Evolutionary conservation across 2,329 filamentous ascomycete genomes (phyloP).

Genomic region (Aspergillus sp.): DNA sequence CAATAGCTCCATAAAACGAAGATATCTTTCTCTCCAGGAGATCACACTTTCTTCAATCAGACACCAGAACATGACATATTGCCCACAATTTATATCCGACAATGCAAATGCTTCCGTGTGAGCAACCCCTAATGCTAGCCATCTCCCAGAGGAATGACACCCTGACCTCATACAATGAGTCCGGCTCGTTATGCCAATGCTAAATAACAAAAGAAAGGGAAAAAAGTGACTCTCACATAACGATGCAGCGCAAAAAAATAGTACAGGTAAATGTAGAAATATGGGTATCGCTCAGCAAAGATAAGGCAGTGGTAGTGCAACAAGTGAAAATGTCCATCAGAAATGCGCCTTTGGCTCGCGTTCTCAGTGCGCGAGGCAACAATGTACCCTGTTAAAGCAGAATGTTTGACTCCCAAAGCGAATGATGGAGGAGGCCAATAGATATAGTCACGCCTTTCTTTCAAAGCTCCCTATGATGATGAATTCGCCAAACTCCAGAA

Average conservation of each 20-base stretch:
- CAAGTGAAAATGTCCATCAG: constrained; percentile 13
- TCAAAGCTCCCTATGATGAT: constrained; percentile 10
- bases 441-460: constrained; percentile 13
- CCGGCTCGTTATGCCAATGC: constrained; percentile 13
- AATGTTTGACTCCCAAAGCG: background rate
- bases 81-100: constrained; percentile 19
- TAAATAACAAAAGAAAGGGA: constrained; percentile 13
- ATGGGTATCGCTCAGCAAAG: constrained; percentile 28
- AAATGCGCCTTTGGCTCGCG: constrained; percentile 12
- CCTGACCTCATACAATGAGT: constrained; percentile 14
- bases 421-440: constrained; percentile 10
- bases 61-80: constrained; percentile 6
- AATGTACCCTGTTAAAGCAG: constrained; percentile 7
- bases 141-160: constrained; percentile 15
- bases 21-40: constrained; percentile 10
- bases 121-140: constrained; percentile 21
- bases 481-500: constrained; percentile 12
- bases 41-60: constrained; percentile 2
- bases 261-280: constrained; percentile 18
- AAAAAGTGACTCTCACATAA: constrained; percentile 9
- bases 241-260: constrained; percentile 15
- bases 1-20: constrained; percentile 1
- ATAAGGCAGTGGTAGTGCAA: constrained; percentile 19
- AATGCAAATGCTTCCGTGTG: constrained; percentile 21
- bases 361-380: constrained; percentile 4